Evolutionary conservation across 1,139 yeast species (phyloP).

Genomic region (Candida smagusa): DNA sequence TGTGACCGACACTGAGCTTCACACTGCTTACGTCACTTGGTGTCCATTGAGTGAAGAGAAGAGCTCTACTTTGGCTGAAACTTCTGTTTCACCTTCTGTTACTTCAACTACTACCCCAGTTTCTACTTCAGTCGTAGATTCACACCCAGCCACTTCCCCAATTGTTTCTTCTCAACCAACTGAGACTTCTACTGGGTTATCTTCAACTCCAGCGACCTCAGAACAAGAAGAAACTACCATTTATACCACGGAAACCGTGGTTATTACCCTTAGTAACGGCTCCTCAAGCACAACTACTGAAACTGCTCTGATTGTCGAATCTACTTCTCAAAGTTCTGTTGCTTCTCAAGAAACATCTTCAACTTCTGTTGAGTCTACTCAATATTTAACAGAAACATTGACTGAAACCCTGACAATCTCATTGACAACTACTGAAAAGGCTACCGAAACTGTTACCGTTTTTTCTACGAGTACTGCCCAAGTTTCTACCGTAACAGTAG

Average conservation of each 20-base stretch:
- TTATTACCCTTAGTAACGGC: no score
- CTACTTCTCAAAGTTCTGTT: no score
- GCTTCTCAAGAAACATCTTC: no score
- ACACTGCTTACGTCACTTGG: slow-evolving; percentile 31
- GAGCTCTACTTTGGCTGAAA: slow-evolving; percentile 3
- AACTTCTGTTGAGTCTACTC: no score
- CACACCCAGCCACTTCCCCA: slow-evolving; percentile 5
- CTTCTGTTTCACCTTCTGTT: slow-evolving; percentile 5
- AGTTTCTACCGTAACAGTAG: no score
- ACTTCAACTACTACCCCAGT: background rate
- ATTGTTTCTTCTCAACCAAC: slow-evolving; percentile 2
- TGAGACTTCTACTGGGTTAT: background rate
- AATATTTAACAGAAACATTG: no score
- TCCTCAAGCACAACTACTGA: no score
- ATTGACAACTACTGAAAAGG: no score
- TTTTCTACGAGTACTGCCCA: no score
- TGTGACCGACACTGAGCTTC: slow-evolving; percentile 25
- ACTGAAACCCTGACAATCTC: no score
- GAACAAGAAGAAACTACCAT: background rate
- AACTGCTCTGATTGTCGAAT: no score
- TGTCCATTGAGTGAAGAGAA: slow-evolving; percentile 22
- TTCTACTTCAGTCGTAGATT: background rate
- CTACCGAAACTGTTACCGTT: no score
- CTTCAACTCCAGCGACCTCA: slow-evolving; percentile 1
- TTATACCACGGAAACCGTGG: background rate